Evolutionary conservation across 306 rosid genomes (phyloP).

Genomic region (Vicia sativa): DNA sequence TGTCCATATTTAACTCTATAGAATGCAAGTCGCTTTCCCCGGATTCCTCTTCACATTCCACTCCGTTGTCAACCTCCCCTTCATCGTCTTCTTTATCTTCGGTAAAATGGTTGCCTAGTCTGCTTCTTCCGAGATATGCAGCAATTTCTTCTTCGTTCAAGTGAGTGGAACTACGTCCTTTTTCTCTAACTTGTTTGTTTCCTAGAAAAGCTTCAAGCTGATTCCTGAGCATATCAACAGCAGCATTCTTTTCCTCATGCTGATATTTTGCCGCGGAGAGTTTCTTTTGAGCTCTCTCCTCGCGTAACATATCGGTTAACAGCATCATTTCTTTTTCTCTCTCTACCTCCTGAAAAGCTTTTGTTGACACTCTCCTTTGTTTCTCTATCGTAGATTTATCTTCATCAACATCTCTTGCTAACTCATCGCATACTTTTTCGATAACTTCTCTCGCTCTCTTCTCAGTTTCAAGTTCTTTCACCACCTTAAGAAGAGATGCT

Average conservation of each 20-base stretch:
- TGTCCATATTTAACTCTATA: conserved; percentile 89
- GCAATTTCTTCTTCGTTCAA: conserved; percentile 66
- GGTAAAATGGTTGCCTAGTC: conserved; percentile 48
- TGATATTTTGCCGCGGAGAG: conserved; percentile 74
- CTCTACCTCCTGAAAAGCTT: conserved; percentile 64
- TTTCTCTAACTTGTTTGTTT: conserved; percentile 65
- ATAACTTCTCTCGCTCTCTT: conserved; percentile 92
- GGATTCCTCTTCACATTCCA: conserved; percentile 74
- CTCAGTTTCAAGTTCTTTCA: conserved; percentile 88
- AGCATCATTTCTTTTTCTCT: conserved; percentile 84
- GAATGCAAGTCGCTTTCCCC: conserved; percentile 95
- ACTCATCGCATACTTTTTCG: conserved; percentile 81
- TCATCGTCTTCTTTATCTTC: conserved; percentile 71
- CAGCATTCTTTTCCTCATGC: conserved; percentile 74
- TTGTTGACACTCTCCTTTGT: conserved; percentile 58
- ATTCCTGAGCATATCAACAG: conserved; percentile 79
- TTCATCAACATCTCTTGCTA: conserved; percentile 71
- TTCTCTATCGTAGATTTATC: conserved; percentile 68
- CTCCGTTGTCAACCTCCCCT: conserved; percentile 81
- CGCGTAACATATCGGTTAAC: conserved; percentile 60
- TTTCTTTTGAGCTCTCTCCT: conserved; percentile 81
- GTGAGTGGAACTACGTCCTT: conserved; percentile 59
- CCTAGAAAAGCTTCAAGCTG: conserved; percentile 92
- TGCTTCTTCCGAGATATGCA: conserved; percentile 62
- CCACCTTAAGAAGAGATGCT: conserved; percentile 74